These are phyloP conservation scores for Chlamydomonas reinhardtii DNA, from an alignment of 163 green algal genomes.

Conservation along the genomic window DNA sequence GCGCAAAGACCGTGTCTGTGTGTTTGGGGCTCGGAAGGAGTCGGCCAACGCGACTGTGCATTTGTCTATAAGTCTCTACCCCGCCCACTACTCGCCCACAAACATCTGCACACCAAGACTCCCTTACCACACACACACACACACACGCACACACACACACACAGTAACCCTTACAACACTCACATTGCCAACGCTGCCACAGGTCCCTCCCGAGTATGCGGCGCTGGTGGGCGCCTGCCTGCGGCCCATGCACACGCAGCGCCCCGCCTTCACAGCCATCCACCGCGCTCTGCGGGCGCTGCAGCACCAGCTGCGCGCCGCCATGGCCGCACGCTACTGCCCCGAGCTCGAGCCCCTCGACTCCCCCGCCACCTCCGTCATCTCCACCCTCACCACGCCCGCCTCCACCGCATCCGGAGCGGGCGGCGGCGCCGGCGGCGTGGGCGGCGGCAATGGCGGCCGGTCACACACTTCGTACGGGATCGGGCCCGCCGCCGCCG, in stretches of 20 bases:
- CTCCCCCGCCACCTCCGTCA: neutral
- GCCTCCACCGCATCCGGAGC: neutral
- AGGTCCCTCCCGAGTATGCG: neutral
- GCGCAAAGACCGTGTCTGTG: too few relatives aligned
- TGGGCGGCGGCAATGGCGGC: too few relatives aligned
- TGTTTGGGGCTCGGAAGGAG: too few relatives aligned
- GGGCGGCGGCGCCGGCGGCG: neutral
- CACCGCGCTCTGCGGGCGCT: neutral
- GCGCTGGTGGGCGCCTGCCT: neutral
- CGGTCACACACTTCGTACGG: neutral
- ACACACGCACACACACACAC: too few relatives aligned
- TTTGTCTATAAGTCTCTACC: too few relatives aligned
- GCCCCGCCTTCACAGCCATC: neutral
- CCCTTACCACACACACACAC: too few relatives aligned
- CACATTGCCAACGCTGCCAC: neutral
- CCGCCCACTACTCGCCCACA: too few relatives aligned
- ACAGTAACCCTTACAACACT: too few relatives aligned
- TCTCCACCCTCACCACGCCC: neutral
- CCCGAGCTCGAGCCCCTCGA: neutral
- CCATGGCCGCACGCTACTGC: neutral
- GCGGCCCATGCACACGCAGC: neutral
- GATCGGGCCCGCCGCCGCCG: too few relatives aligned
- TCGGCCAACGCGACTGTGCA: too few relatives aligned
- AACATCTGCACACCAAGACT: too few relatives aligned
- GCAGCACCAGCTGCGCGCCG: neutral